Conservation (phyloP, 2,329 filamentous ascomycete genomes). For the Boeremia lycopersici region DNA sequence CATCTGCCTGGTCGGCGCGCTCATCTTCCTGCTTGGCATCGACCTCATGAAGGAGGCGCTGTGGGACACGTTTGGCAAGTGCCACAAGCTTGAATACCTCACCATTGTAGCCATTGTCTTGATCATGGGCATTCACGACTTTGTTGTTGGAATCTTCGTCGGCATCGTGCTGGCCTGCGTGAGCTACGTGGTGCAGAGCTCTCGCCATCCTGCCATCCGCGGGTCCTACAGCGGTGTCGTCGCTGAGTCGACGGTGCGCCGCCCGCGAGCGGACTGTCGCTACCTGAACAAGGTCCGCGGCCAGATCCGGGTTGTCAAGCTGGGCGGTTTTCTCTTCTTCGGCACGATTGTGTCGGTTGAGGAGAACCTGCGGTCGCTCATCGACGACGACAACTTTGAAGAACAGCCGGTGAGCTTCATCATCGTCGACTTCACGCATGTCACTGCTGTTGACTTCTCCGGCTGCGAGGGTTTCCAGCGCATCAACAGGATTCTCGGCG, state of each 20-base stretch:
- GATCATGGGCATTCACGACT: slow-evolving; percentile 96
- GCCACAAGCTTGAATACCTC: slow-evolving; percentile 84
- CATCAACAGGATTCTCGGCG: slow-evolving; percentile 81
- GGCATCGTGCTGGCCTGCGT: slow-evolving; percentile 92
- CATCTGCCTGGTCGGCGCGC: slow-evolving; percentile 92
- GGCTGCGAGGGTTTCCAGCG: slow-evolving; percentile 94
- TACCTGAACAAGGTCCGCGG: slow-evolving; percentile 84
- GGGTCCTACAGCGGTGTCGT: slow-evolving; percentile 89
- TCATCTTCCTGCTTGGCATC: slow-evolving; percentile 95
- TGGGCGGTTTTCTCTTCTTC: slow-evolving; percentile 96
- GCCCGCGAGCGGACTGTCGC: slow-evolving; percentile 85
- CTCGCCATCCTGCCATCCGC: slow-evolving; percentile 84
- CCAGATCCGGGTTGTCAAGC: slow-evolving; percentile 89
- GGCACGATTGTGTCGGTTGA: slow-evolving; percentile 97
- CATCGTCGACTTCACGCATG: slow-evolving; percentile 85
- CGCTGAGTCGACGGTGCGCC: slow-evolving; percentile 87
- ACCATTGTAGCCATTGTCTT: slow-evolving; percentile 89
- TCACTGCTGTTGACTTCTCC: slow-evolving; percentile 93
- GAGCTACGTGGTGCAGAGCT: slow-evolving; percentile 89
- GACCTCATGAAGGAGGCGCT: slow-evolving; percentile 89
- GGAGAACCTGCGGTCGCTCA: slow-evolving; percentile 78
- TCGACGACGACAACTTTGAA: slow-evolving; percentile 81
- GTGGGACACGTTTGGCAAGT: slow-evolving; percentile 84
- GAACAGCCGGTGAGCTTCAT: slow-evolving; percentile 84
- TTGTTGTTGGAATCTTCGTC: slow-evolving; percentile 90